Percentiles rank a stretch among this genome's conserved stretches.
Conservation (phyloP, 2,329 filamentous ascomycete species). For the Stenocarpella maydis region DNA sequence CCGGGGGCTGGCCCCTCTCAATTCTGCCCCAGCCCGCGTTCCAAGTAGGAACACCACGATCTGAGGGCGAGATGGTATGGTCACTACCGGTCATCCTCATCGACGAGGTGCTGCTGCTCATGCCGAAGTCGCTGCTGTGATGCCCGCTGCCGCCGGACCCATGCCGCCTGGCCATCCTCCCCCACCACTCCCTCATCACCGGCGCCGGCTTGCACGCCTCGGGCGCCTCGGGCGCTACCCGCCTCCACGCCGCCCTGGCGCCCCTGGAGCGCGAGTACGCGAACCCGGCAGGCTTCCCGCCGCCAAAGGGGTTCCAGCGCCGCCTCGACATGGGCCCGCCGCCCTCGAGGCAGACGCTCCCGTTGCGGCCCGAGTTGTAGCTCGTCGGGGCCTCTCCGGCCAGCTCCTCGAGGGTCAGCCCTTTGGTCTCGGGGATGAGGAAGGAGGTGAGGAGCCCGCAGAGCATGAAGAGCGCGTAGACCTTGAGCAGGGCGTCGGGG, state of each 20-base stretch:
- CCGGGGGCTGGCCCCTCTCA: constrained; percentile 44
- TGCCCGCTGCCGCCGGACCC: constrained; percentile 28
- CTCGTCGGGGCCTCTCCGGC: constrained; percentile 72
- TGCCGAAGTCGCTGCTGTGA: constrained; percentile 31
- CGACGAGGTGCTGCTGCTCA: constrained; percentile 29
- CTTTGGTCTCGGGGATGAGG: constrained; percentile 81
- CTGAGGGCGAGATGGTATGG: constrained; percentile 28
- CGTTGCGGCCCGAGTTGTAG: constrained; percentile 60
- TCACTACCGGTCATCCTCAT: constrained; percentile 38
- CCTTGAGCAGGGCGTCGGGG: constrained; percentile 71
- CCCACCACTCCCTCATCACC: constrained; percentile 35
- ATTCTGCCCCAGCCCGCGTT: constrained; percentile 51
- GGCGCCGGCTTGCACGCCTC: constrained; percentile 33
- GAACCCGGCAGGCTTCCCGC: constrained; percentile 62
- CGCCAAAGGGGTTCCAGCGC: constrained; percentile 56
- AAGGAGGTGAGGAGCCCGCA: constrained; percentile 73
- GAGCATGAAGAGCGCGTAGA: constrained; percentile 84
- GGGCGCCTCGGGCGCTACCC: constrained; percentile 42
- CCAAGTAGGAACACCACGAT: constrained; percentile 47
- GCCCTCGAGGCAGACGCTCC: constrained; percentile 52
- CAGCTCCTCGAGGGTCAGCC: constrained; percentile 75
- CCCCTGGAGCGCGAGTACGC: constrained; percentile 49
- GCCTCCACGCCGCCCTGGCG: constrained; percentile 41
- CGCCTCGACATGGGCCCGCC: constrained; percentile 23
- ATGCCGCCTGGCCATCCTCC: constrained; percentile 36